Percentiles rank a stretch among this genome's conserved stretches.
Conservation (phyloP, 371 early-diverging fungal genomes). For the Rhizopus sp. region DNA sequence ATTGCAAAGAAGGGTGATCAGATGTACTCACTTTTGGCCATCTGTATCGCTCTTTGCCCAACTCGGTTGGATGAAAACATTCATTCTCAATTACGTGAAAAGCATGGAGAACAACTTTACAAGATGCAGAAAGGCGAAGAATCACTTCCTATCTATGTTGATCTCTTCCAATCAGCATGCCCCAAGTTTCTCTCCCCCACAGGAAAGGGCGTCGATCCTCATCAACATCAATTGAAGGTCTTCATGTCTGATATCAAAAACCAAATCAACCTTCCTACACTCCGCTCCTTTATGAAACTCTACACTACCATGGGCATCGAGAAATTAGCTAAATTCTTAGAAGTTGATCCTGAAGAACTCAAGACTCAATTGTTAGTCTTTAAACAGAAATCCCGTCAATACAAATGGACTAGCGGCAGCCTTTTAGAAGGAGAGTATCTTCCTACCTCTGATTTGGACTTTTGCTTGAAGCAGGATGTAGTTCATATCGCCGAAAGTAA, state of each 20-base stretch:
- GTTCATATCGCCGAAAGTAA: slow-evolving; percentile 94
- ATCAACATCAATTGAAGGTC: slow-evolving; percentile 78
- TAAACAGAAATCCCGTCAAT: slow-evolving; percentile 92
- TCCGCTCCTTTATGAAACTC: slow-evolving; percentile 92
- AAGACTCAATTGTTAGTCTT: slow-evolving; percentile 85
- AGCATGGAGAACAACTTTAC: slow-evolving; percentile 88
- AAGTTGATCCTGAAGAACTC: slow-evolving; percentile 78
- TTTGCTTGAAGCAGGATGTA: slow-evolving; percentile 90
- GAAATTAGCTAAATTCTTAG: slow-evolving; percentile 88
- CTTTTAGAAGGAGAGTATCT: slow-evolving; percentile 82
- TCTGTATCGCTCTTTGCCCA: slow-evolving; percentile 91
- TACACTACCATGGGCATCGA: slow-evolving; percentile 90
- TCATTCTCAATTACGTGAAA: slow-evolving; percentile 86
- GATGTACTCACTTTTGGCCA: slow-evolving; percentile 92
- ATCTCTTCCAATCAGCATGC: slow-evolving; percentile 89
- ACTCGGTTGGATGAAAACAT: slow-evolving; percentile 92
- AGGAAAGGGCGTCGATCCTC: slow-evolving; percentile 63
- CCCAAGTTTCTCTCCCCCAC: slow-evolving; percentile 94
- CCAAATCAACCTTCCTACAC: slow-evolving; percentile 83
- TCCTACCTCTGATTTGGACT: slow-evolving; percentile 86
- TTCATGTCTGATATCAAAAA: slow-evolving; percentile 85
- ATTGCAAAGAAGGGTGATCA: slow-evolving; percentile 91
- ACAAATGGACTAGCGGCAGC: slow-evolving; percentile 73
- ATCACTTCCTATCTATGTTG: slow-evolving; percentile 77
- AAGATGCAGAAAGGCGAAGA: slow-evolving; percentile 90